Conservation (phyloP, 176 grass and related monocot species). For the Aegilops tauschii region DNA sequence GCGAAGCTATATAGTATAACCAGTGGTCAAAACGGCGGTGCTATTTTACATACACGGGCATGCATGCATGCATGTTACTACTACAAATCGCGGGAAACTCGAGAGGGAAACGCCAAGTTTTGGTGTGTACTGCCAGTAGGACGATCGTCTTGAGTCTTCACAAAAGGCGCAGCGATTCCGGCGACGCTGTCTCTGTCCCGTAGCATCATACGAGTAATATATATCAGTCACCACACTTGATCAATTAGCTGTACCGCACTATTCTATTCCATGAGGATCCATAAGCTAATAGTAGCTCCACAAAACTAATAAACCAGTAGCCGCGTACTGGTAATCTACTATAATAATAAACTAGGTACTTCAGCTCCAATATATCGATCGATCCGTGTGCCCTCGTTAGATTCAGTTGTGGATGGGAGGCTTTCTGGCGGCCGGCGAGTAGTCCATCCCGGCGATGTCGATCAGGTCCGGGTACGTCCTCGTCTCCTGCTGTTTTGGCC, state of each 20-base stretch:
- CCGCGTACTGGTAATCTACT: slow-evolving; percentile 1
- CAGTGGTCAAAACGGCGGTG: slow-evolving; percentile 24
- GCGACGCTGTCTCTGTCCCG: slow-evolving; percentile 60
- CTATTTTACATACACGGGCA: neutral
- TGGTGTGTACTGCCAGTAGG: neutral
- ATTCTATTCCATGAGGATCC: slow-evolving; percentile 39
- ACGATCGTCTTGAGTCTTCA: slow-evolving; percentile 53
- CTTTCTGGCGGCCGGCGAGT: slow-evolving; percentile 82
- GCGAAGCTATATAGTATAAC: neutral
- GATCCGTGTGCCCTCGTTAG: neutral
- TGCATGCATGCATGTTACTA: slow-evolving; percentile 25
- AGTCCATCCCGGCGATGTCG: slow-evolving; percentile 95
- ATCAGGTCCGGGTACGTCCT: slow-evolving; percentile 54
- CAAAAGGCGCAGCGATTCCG: slow-evolving; percentile 89
- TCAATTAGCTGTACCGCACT: slow-evolving; percentile 35
- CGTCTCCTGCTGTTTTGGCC: neutral
- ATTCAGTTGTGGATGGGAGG: slow-evolving; percentile 93
- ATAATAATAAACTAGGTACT: neutral
- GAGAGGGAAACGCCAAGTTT: slow-evolving; percentile 36
- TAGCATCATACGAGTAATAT: neutral
- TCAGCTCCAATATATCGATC: too few relatives aligned
- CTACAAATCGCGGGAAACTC: slow-evolving; percentile 18
- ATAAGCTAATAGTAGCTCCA: neutral
- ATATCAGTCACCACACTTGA: neutral
- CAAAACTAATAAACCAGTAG: slow-evolving; percentile 13